phyloP scores from a whole-genome alignment of 1,284 basidiomycete genomes.

The Cystobasidium slooffiae region DNA sequence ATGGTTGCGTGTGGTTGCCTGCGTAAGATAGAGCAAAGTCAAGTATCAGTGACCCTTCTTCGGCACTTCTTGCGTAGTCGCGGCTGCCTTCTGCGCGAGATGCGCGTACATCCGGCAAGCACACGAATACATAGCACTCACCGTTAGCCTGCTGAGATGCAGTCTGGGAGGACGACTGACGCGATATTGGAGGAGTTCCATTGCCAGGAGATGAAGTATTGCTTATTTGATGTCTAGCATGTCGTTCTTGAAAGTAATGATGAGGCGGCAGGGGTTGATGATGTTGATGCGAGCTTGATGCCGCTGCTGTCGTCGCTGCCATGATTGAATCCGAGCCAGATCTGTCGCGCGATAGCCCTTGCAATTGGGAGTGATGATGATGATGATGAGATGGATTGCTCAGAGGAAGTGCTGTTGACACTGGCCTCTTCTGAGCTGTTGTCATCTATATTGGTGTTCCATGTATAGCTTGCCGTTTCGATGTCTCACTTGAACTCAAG shows the following conservation, averaged over 20 bases:
- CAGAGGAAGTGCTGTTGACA: not conserved
- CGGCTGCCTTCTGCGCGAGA: too few species aligned
- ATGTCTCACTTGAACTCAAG: not conserved
- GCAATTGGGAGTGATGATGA: not conserved
- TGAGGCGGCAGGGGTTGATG: not conserved
- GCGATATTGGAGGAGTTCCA: not conserved
- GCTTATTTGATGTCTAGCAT: not conserved
- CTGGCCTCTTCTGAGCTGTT: not conserved
- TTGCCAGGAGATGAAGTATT: conserved; percentile 2
- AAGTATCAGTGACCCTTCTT: too few species aligned
- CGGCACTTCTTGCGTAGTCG: too few species aligned
- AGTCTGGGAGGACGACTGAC: not conserved
- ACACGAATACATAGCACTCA: too few species aligned
- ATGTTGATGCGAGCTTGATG: conserved; percentile 9
- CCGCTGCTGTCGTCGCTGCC: not conserved
- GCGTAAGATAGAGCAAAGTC: too few species aligned
- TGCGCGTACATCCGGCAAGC: too few species aligned
- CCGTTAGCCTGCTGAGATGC: too few species aligned
- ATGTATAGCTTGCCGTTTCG: too few species aligned
- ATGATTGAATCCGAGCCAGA: conserved; percentile 2
- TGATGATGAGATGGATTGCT: not conserved
- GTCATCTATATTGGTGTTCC: not conserved
- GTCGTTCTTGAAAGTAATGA: conserved; percentile 1
- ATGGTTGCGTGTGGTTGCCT: not conserved
- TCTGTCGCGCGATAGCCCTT: not conserved